These are phyloP conservation scores for Histomonas meleagridis DNA, from an alignment of 208 protist species.

Conservation along the genomic window DNA sequence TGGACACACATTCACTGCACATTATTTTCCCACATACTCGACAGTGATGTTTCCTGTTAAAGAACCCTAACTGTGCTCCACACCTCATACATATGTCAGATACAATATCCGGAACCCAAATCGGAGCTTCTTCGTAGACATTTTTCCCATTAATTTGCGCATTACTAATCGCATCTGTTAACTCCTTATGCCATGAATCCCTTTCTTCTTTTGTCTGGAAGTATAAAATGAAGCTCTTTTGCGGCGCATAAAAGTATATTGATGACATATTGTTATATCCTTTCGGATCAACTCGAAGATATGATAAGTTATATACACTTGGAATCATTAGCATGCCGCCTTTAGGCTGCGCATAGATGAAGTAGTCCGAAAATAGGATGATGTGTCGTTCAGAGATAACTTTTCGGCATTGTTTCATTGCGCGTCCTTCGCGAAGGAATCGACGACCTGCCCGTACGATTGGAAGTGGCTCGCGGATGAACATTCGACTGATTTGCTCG, in stretches of 20 bases:
- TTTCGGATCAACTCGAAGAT: neutral
- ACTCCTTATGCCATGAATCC: neutral
- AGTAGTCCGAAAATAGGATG: neutral
- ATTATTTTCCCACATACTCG: neutral
- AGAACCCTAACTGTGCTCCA: neutral
- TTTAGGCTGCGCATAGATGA: neutral
- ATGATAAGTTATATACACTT: neutral
- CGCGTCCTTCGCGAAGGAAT: neutral
- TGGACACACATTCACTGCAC: neutral
- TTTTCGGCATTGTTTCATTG: slow-evolving; percentile 14
- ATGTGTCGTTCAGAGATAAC: neutral
- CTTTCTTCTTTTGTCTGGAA: neutral
- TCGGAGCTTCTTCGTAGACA: neutral
- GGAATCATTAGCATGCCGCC: neutral
- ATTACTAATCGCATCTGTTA: neutral
- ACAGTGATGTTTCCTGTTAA: neutral
- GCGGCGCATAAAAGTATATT: neutral
- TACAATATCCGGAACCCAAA: neutral
- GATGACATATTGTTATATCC: neutral
- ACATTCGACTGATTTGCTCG: neutral
- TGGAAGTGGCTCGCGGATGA: slow-evolving; percentile 6
- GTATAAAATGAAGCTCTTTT: neutral
- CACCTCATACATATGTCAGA: neutral
- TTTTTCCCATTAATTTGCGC: neutral
- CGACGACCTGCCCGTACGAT: neutral